A percentile compares a stretch with the other conserved stretches of the same genome.
Conservation (phyloP, 2,329 filamentous ascomycete genomes). For the Myriangium duriaei region DNA sequence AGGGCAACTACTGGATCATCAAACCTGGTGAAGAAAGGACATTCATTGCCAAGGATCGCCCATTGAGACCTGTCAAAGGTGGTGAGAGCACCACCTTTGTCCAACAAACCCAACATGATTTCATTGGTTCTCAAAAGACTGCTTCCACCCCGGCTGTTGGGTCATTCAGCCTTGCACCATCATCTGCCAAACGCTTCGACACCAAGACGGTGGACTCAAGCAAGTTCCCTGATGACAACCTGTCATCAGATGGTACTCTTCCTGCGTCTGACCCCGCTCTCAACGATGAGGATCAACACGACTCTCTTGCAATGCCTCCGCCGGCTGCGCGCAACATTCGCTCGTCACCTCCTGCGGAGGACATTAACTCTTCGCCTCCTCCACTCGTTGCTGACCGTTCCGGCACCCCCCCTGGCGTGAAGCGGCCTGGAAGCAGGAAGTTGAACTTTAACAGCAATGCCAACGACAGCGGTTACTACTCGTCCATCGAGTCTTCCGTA, state of each 20-base stretch:
- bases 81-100: constrained; percentile 32
- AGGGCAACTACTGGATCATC: constrained; percentile 96
- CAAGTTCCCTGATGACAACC: constrained; percentile 38
- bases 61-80: constrained; percentile 43
- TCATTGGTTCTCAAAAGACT: constrained; percentile 16
- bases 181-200: constrained; percentile 20
- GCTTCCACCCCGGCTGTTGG: constrained; percentile 27
- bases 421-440: constrained; percentile 49
- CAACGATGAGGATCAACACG: constrained; percentile 33
- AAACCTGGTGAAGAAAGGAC: constrained; percentile 77
- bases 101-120: constrained; percentile 8
- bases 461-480: constrained; percentile 94
- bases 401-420: constrained; percentile 65
- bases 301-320: constrained; percentile 26
- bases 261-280: constrained; percentile 38
- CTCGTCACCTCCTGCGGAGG: constrained; percentile 57
- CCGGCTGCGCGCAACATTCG: constrained; percentile 36
- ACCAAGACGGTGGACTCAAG: constrained; percentile 36
- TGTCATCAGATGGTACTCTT: constrained; percentile 40
- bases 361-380: constrained; percentile 86
- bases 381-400: constrained; percentile 62
- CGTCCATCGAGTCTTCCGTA: constrained; percentile 83
- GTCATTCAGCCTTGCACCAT: constrained; percentile 24
- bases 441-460: constrained; percentile 69
- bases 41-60: constrained; percentile 65